Evolutionary conservation across 306 rosid species (phyloP), one percentile per base, ranked within the genome.

Genomic region (Acacia confusa): DNA sequence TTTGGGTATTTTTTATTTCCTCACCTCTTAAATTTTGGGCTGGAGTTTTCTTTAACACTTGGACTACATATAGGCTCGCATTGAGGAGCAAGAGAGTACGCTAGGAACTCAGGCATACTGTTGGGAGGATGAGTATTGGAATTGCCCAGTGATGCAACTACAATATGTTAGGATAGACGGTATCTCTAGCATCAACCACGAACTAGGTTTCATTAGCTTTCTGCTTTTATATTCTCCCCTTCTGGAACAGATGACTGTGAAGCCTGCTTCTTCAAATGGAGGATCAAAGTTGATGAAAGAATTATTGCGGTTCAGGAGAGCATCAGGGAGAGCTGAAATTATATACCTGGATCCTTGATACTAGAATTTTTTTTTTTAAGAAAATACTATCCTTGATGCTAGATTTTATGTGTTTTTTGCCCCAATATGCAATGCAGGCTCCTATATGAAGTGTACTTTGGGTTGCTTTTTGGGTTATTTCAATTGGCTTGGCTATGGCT

Each of bases 191-290:
- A 53, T 40, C 50, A 80, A 87, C 78, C 24, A 82, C 15, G 95
- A 92, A 41, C 48, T 91, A 44, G 89, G 87, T 80, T 84, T 92
- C 41, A 85, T 92, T 84, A 72, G 27, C 38, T 81, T 88, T 75
- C 67, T 91, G 75, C 91, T 92, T 75, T 74, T 63, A 53, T 48
- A 70, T 76, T 88, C 90, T 22, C 91, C 88, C 0, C 77, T 72
- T 70, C 90, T 92, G 34, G 91, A 89, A 85, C 82, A 61, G 84
- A 85, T 92, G 95, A 78, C 48, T 30, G 84, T 92, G 76, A 84
- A 79, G 78, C 90, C 95, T 61, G 82, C 76, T 82, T 27, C 55
- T 43, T 70, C 36, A 32, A n/a, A 57, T 32, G 83, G 60, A 19
- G 87, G 57, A 50, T 55, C 27, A 27, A 88, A 83, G 48, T 69